Evolutionary conservation across 768 basidiomycete species (phyloP).

Genomic region (Exsudoporus frostii): DNA sequence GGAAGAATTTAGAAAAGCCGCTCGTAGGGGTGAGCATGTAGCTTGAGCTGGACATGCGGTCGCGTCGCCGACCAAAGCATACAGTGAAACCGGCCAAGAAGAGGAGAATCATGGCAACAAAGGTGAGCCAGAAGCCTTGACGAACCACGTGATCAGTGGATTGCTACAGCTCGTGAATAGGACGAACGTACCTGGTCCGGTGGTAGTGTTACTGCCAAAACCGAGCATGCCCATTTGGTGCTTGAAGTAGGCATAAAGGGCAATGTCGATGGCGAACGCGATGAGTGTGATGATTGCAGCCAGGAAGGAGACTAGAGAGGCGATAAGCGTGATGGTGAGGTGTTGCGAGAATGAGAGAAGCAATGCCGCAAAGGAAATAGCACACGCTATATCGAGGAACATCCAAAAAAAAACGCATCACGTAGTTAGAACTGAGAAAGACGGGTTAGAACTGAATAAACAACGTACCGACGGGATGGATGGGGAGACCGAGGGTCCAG

Average conservation of each 20-base stretch:
- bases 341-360: slow-evolving; percentile 60
- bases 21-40: too few species aligned
- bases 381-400: slow-evolving; percentile 36
- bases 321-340: slow-evolving; percentile 40
- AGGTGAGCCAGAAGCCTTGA: slow-evolving; percentile 76
- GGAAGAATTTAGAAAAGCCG: too few species aligned
- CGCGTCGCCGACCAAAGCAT: slow-evolving; percentile 62
- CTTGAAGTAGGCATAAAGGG: slow-evolving; percentile 61
- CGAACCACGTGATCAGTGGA: neutral
- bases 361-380: slow-evolving; percentile 61
- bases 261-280: slow-evolving; percentile 75
- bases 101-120: slow-evolving; percentile 61
- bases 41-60: slow-evolving; percentile 48
- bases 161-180: neutral
- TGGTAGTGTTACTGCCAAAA: slow-evolving; percentile 41
- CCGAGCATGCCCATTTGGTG: slow-evolving; percentile 53
- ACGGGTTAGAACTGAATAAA: neutral
- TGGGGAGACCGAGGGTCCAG: slow-evolving; percentile 72
- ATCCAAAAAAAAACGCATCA: neutral
- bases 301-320: slow-evolving; percentile 57
- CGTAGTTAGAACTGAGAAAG: neutral
- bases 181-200: slow-evolving; percentile 56
- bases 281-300: slow-evolving; percentile 66
- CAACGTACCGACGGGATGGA: slow-evolving; percentile 70
- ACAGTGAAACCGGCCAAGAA: slow-evolving; percentile 67